Evolutionary conservation across 768 basidiomycete genomes (phyloP).

Genomic region (Mycena floridula): DNA sequence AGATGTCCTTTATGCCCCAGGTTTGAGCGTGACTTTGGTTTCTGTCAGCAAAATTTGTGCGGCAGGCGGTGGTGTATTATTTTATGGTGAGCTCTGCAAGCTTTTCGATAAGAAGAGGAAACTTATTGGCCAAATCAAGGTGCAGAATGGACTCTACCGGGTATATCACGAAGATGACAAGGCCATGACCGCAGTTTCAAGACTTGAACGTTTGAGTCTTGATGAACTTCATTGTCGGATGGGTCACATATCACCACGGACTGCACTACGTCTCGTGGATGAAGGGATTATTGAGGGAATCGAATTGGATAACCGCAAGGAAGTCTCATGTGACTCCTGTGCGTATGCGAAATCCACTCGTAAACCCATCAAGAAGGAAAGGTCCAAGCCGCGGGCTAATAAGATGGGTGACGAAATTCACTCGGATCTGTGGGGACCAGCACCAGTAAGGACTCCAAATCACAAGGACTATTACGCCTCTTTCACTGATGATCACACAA

Average conservation of each 20-base stretch:
- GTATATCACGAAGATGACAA: no score
- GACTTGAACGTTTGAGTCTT: no score
- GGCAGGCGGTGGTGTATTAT: constrained; percentile 15
- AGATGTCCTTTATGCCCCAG: no score
- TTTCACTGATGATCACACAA: constrained; percentile 27
- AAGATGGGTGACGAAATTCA: constrained; percentile 25
- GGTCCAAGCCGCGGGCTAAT: constrained; percentile 12
- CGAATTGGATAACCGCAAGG: no score
- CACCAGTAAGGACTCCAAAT: constrained; percentile 14
- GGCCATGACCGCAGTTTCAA: no score
- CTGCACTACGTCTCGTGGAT: no score
- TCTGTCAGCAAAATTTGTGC: constrained; percentile 23
- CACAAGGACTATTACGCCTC: constrained; percentile 22
- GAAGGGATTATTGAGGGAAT: no score
- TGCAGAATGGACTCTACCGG: constrained; percentile 16
- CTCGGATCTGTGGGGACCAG: constrained; percentile 32
- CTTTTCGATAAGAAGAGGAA: constrained; percentile 16
- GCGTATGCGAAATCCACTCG: constrained; percentile 21
- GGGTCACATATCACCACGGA: no score
- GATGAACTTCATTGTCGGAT: no score
- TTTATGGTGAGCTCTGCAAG: constrained; percentile 15
- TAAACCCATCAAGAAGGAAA: constrained; percentile 20
- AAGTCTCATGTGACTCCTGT: constrained; percentile 15
- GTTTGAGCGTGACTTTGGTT: constrained; percentile 24
- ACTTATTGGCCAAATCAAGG: constrained; percentile 13